Evolutionary conservation across 805 yeast genomes (phyloP), one percentile per base, ranked within the genome.

Genomic region (Saccharomycopsis sp.): DNA sequence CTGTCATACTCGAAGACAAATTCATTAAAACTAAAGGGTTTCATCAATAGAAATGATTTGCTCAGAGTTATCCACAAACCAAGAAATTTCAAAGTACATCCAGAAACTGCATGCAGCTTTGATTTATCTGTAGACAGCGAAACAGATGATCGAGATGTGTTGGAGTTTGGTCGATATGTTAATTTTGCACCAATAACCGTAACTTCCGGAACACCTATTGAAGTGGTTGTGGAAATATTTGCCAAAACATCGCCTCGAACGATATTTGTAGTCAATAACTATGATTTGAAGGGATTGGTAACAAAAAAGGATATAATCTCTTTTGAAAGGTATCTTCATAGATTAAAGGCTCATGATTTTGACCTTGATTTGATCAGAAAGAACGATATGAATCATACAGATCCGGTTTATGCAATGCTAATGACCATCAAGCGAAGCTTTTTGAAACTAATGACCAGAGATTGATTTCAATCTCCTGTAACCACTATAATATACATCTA

Each of bases 241-340:
- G 79, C 82, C 59, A 84, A 86, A 63, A 68, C 91, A 29, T 97
- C 98, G 0, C 96, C 97, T 7, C 75, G 87, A 51, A 79, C 84
- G 29, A 77, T 94, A 0, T 75, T 86, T 49, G 59, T 61, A 3
- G 85, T 89, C 1, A 86, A 85, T 57, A 71, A 78, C 34, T 94
- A 92, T 1, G 62, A 68, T 1, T 67, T 89, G 17, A 77, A 77
- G 15, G 99, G 99, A 0, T 67, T 89, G n/a, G 73, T 96, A 1
- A 89, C 97, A 0, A 78, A 92, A 58, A 94, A 94, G 66, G 98
- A 92, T 67, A 75, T 93, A 17, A 70, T 92, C 55, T 76, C 85
- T 61, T 89, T 80, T 65, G 87, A 85, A 63, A 62, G 68, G 9
- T 70, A 71, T 56, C 56, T 70, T 47, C 73, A 74, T 54, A 67